These are phyloP conservation scores for Dentipellis fragilis DNA, from an alignment of 768 basidiomycete species.

Conservation along the genomic window DNA sequence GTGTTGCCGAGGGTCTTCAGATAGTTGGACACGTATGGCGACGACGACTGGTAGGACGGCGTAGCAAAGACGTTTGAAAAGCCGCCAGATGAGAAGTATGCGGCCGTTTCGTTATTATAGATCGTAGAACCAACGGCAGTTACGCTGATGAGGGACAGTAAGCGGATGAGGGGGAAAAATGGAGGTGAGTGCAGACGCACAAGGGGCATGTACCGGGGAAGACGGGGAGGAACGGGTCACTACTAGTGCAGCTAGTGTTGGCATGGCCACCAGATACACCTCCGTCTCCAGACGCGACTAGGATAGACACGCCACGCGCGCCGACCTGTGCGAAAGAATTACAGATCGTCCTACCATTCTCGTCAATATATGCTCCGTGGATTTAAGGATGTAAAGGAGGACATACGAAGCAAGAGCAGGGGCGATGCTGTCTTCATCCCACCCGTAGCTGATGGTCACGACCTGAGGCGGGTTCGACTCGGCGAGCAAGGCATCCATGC, in stretches of 20 bases:
- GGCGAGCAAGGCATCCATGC: conserved; percentile 17
- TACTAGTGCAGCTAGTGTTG: conserved; percentile 49
- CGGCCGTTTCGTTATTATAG: conserved; percentile 16
- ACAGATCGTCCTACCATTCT: conserved; percentile 3
- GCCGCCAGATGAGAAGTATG: conserved; percentile 14
- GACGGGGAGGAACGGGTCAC: conserved; percentile 31
- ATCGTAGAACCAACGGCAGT: conserved; percentile 63
- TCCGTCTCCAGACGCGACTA: conserved; percentile 57
- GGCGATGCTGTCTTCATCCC: background rate
- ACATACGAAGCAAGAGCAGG: background rate
- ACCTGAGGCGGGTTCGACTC: conserved; percentile 2
- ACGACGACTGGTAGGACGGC: conserved; percentile 10
- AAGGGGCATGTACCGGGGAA: conserved; percentile 52
- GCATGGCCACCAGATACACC: conserved; percentile 59
- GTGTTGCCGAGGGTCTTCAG: conserved; percentile 4
- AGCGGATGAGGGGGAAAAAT: conserved; percentile 6
- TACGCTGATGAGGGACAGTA: conserved; percentile 30
- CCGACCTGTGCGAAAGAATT: conserved; percentile 23
- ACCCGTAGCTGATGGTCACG: background rate
- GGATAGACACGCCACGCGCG: conserved; percentile 54
- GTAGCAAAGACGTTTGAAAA: conserved; percentile 14
- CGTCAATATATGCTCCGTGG: too few relatives aligned
- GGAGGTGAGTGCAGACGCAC: conserved; percentile 15
- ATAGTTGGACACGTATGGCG: conserved; percentile 1
- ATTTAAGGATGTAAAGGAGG: too few relatives aligned